Evolutionary conservation across 2,329 filamentous ascomycete species (phyloP).

Genomic region (Scopulariopsis brevicaulis): DNA sequence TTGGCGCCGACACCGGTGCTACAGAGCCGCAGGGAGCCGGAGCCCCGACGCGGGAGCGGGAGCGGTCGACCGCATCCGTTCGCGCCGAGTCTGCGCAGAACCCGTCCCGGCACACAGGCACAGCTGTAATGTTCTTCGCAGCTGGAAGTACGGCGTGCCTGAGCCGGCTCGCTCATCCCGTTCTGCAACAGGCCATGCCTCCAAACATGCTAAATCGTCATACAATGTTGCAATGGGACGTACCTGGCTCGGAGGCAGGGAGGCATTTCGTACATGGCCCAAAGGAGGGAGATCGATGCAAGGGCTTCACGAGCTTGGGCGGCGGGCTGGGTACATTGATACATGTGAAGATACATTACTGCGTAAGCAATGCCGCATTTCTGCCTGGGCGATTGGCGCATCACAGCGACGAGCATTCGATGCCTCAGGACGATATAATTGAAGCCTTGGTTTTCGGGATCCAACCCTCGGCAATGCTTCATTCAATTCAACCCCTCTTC

Average conservation of each 20-base stretch:
- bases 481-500: neutral
- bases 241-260: too few species aligned
- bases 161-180: too few species aligned
- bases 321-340: neutral
- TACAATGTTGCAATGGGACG: too few species aligned
- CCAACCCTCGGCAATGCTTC: neutral
- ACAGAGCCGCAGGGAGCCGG: neutral
- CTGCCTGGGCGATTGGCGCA: neutral
- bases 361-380: neutral
- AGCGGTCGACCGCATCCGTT: neutral
- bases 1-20: neutral
- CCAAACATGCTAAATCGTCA: too few species aligned
- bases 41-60: neutral
- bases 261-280: too few species aligned
- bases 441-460: slow-evolving; percentile 4
- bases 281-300: too few species aligned
- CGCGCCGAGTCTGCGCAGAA: neutral
- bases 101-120: neutral
- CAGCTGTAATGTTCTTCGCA: too few species aligned
- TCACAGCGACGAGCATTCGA: neutral
- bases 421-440: slow-evolving; percentile 4
- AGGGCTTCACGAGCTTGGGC: too few species aligned
- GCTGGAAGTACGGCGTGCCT: too few species aligned
- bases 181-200: too few species aligned
- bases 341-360: neutral